These are phyloP conservation scores for Actinidia chinensis DNA, from an alignment of 179 eudicot genomes.

Conservation along the genomic window DNA sequence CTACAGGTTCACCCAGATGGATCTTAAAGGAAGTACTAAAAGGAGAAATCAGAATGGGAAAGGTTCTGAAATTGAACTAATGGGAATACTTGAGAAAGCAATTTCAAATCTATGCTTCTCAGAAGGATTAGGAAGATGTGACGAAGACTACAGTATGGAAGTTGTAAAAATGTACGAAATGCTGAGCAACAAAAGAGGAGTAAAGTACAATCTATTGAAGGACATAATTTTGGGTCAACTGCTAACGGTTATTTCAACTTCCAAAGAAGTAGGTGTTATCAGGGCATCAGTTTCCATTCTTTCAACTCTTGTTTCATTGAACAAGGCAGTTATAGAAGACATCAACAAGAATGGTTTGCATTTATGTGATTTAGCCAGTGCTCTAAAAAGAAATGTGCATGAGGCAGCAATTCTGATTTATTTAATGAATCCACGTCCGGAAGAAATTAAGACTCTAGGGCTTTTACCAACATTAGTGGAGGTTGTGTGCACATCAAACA, in stretches of 20 bases:
- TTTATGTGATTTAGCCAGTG: constrained; percentile 45
- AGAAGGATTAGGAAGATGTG: constrained; percentile 25
- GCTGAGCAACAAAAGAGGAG: constrained; percentile 42
- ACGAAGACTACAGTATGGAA: constrained; percentile 40
- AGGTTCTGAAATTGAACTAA: constrained; percentile 25
- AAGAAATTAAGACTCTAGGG: constrained; percentile 47
- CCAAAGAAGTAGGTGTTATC: constrained; percentile 43
- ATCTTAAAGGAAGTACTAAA: constrained; percentile 2
- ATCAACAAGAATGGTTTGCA: constrained; percentile 46
- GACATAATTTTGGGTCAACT: constrained; percentile 50
- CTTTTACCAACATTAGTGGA: constrained; percentile 45
- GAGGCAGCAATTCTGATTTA: constrained; percentile 54
- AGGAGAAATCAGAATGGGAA: constrained; percentile 20
- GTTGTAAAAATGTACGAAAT: constrained; percentile 40
- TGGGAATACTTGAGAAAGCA: constrained; percentile 37
- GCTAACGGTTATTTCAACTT: constrained; percentile 44
- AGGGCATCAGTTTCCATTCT: constrained; percentile 51
- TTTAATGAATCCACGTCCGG: constrained; percentile 52
- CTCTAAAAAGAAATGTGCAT: constrained; percentile 46
- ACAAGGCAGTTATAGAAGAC: constrained; percentile 40
- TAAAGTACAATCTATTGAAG: constrained; percentile 45
- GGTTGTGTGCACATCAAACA: constrained; percentile 41
- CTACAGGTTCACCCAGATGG: neutral
- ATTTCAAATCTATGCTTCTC: constrained; percentile 53
- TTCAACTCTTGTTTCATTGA: constrained; percentile 36